A percentile compares a stretch with the other conserved stretches of the same genome.
phyloP scores from a whole-genome alignment of 306 rosid genomes.

The Sphenostylis stenocarpa region DNA sequence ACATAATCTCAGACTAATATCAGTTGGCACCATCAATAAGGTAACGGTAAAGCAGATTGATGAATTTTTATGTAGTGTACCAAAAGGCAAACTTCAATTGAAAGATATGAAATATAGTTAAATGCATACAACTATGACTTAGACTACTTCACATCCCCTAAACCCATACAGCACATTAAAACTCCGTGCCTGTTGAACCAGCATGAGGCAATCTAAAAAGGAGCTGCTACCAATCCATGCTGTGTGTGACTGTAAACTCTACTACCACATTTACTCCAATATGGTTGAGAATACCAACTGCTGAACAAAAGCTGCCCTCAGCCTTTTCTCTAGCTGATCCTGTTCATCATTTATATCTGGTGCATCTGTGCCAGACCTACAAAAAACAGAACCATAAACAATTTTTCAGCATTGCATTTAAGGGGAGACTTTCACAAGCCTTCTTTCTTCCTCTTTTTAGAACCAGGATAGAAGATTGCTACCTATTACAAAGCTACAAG shows the following conservation, averaged over 20 bases:
- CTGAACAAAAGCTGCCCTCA: slow-evolving; percentile 69
- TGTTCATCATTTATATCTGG: slow-evolving; percentile 37
- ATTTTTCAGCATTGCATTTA: slow-evolving; percentile 6
- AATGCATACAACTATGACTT: slow-evolving; percentile 21
- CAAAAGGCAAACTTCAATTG: background rate
- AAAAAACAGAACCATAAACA: slow-evolving; percentile 25
- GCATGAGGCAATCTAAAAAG: slow-evolving; percentile 29
- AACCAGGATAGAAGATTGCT: background rate
- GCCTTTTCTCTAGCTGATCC: slow-evolving; percentile 62
- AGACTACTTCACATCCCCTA: slow-evolving; percentile 40
- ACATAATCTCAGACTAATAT: background rate
- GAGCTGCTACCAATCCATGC: slow-evolving; percentile 34
- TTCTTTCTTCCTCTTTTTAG: slow-evolving; percentile 7
- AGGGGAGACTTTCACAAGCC: background rate
- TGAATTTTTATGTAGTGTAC: background rate
- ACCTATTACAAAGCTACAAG: background rate
- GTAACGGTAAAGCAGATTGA: background rate
- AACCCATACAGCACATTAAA: slow-evolving; percentile 40
- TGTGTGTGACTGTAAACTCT: slow-evolving; percentile 21
- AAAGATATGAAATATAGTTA: background rate
- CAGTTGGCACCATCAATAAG: background rate
- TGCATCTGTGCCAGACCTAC: slow-evolving; percentile 49
- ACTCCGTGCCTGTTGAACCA: slow-evolving; percentile 32
- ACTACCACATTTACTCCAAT: slow-evolving; percentile 35
- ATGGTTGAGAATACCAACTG: slow-evolving; percentile 67